Evolutionary conservation across 176 grass and related monocot genomes (phyloP).

Genomic region (Carex littledalei): DNA sequence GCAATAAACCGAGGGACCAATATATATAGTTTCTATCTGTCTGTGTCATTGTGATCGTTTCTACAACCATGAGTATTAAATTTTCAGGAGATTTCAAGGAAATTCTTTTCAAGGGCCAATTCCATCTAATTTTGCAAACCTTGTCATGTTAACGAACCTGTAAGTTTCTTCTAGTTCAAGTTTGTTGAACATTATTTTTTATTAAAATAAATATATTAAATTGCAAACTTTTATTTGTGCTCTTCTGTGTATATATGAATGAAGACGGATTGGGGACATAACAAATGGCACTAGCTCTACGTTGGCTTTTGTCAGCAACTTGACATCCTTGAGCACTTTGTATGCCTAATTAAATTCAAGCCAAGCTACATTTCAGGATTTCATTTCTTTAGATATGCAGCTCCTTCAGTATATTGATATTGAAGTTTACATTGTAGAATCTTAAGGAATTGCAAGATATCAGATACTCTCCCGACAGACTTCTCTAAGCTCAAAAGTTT

Average conservation of each 20-base stretch:
- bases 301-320: slow-evolving; percentile 53
- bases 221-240: background rate
- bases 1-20: background rate
- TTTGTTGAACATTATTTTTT: background rate
- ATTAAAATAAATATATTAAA: background rate
- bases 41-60: background rate
- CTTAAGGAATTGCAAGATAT: slow-evolving; percentile 78
- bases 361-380: background rate
- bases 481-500: slow-evolving; percentile 41
- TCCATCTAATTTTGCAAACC: slow-evolving; percentile 56
- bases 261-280: slow-evolving; percentile 70
- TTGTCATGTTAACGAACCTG: slow-evolving; percentile 40
- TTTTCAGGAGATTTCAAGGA: slow-evolving; percentile 69
- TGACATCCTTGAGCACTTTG: slow-evolving; percentile 55
- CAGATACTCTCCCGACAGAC: slow-evolving; percentile 60
- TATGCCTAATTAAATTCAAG: slow-evolving; percentile 21
- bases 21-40: background rate
- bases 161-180: slow-evolving; percentile 26
- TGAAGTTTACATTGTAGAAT: slow-evolving; percentile 42
- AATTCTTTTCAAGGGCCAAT: slow-evolving; percentile 80
- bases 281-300: slow-evolving; percentile 58
- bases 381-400: background rate
- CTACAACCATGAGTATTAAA: background rate
- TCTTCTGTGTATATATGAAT: background rate
- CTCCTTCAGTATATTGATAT: background rate